Percentiles rank a stretch among this genome's conserved stretches.
phyloP scores from a whole-genome alignment of 2,329 filamentous ascomycete genomes.

The Ceratocystis eucalypticola region DNA sequence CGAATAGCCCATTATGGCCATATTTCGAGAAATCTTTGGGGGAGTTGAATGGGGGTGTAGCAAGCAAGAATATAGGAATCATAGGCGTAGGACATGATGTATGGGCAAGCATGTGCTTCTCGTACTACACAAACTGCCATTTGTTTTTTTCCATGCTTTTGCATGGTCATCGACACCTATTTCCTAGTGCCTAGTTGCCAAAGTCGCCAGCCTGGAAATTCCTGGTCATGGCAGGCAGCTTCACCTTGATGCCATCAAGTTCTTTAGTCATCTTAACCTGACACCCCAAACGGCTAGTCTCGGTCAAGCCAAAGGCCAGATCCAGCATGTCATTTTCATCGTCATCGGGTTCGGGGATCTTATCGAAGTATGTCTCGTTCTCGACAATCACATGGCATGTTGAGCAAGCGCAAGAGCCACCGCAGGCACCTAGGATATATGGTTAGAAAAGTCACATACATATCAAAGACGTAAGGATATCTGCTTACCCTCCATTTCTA shows the following conservation, averaged over 20 bases:
- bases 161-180: not conserved
- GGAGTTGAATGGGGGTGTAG: not conserved
- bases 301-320: slow-evolving; percentile 76
- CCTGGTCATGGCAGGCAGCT: slow-evolving; percentile 81
- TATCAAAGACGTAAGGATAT: not conserved
- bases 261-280: slow-evolving; percentile 88
- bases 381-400: slow-evolving; percentile 83
- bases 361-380: slow-evolving; percentile 59
- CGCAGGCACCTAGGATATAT: slow-evolving; percentile 54
- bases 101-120: not conserved
- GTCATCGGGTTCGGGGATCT: slow-evolving; percentile 63
- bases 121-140: not conserved
- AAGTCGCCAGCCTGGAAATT: slow-evolving; percentile 96
- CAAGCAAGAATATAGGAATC: slow-evolving; percentile 1
- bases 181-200: slow-evolving; percentile 25
- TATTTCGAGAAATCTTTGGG: not conserved
- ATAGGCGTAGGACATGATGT: not conserved
- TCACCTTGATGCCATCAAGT: slow-evolving; percentile 72
- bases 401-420: slow-evolving; percentile 83
- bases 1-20: not conserved
- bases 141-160: not conserved
- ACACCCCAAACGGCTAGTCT: slow-evolving; percentile 72
- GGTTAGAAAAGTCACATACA: not conserved
- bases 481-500: slow-evolving; percentile 79
- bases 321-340: slow-evolving; percentile 87